These are phyloP conservation scores for Mucor racemosus DNA, from an alignment of 371 early-diverging fungal genomes.

Conservation along the genomic window DNA sequence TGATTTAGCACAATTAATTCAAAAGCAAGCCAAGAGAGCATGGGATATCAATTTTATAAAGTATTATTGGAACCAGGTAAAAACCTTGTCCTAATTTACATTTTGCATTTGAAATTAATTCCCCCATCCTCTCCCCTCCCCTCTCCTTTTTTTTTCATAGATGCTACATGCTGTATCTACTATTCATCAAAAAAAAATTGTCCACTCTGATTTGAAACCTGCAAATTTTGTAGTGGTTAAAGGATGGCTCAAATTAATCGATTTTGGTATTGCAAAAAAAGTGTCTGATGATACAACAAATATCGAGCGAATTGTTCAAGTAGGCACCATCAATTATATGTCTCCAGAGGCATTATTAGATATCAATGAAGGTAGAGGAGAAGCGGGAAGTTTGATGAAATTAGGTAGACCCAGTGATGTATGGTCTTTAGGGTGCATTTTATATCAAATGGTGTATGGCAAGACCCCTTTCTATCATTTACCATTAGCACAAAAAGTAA, in stretches of 20 bases:
- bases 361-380: slow-evolving; percentile 19
- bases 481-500: slow-evolving; percentile 66
- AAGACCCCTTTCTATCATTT: slow-evolving; percentile 86
- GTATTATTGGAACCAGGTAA: slow-evolving; percentile 85
- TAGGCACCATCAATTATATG: slow-evolving; percentile 98
- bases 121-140: too few relatives aligned
- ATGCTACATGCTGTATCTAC: slow-evolving; percentile 92
- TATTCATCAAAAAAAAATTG: slow-evolving; percentile 87
- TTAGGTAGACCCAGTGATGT: slow-evolving; percentile 86
- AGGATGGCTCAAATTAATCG: slow-evolving; percentile 91
- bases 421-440: slow-evolving; percentile 98
- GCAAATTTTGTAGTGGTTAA: slow-evolving; percentile 91
- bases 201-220: slow-evolving; percentile 97
- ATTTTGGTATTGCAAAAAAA: slow-evolving; percentile 98
- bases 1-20: slow-evolving; percentile 80
- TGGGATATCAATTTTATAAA: slow-evolving; percentile 77
- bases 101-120: too few relatives aligned
- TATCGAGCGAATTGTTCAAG: slow-evolving; percentile 87
- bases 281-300: slow-evolving; percentile 96
- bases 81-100: too few relatives aligned
- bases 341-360: slow-evolving; percentile 89
- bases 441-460: slow-evolving; percentile 97
- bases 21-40: slow-evolving; percentile 54
- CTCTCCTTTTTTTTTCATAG: slow-evolving; percentile 33
- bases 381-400: slow-evolving; percentile 29